Conservation (phyloP, 2,329 filamentous ascomycete genomes). For the Fusarium paranaense region DNA sequence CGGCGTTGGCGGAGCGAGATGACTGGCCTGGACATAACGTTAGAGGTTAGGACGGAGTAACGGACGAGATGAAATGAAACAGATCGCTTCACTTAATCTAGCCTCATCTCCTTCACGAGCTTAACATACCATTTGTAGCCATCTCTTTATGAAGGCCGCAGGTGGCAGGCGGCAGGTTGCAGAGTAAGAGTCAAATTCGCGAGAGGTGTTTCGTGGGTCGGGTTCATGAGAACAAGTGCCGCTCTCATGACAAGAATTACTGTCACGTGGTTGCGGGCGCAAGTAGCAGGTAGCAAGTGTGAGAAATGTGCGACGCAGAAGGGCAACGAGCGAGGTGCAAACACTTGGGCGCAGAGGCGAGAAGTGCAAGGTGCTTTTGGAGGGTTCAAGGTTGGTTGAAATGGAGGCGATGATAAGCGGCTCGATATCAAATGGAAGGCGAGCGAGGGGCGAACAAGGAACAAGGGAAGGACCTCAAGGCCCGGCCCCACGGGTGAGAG, state of each 20-base stretch:
- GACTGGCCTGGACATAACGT: slow-evolving; percentile 38
- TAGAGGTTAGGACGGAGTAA: slow-evolving; percentile 22
- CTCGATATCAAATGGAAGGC: slow-evolving; percentile 39
- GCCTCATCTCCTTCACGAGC: neutral
- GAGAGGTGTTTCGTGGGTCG: neutral
- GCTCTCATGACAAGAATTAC: slow-evolving; percentile 40
- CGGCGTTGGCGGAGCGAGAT: slow-evolving; percentile 41
- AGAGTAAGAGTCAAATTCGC: slow-evolving; percentile 34
- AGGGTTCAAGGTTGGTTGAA: slow-evolving; percentile 27
- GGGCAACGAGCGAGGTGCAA: slow-evolving; percentile 18
- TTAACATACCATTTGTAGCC: slow-evolving; percentile 47
- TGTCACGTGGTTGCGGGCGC: slow-evolving; percentile 2
- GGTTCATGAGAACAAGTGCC: slow-evolving; percentile 24
- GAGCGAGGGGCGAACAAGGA: slow-evolving; percentile 31
- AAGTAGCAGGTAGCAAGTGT: neutral
- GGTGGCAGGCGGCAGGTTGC: slow-evolving; percentile 36
- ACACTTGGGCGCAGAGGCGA: slow-evolving; percentile 9
- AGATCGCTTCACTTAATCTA: neutral
- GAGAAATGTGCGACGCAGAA: slow-evolving; percentile 5
- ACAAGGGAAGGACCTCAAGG: slow-evolving; percentile 11
- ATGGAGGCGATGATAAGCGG: slow-evolving; percentile 42
- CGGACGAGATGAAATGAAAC: neutral
- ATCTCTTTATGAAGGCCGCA: slow-evolving; percentile 42
- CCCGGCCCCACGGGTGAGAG: slow-evolving; percentile 19
- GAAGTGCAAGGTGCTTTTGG: slow-evolving; percentile 5